These are phyloP conservation scores for Yamadazyma triangularis DNA, from an alignment of 1,139 yeast genomes.

Conservation along the genomic window DNA sequence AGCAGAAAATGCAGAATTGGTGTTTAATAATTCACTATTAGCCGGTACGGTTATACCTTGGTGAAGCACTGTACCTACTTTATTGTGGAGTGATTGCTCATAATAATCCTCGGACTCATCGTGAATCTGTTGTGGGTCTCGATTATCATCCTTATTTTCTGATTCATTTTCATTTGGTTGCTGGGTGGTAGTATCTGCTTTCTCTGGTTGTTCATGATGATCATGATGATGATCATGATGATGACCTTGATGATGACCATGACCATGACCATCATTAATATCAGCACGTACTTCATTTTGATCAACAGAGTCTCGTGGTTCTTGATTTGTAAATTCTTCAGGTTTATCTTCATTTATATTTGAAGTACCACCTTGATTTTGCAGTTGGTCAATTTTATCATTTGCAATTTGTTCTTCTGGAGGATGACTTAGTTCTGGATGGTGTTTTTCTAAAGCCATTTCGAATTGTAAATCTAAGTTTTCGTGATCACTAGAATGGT, in stretches of 20 bases:
- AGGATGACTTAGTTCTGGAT: not conserved
- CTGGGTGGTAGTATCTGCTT: too few relatives aligned
- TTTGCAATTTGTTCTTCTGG: too few relatives aligned
- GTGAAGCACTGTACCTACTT: conserved; percentile 10
- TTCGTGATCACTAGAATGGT: conserved; percentile 2
- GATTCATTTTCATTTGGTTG: not conserved
- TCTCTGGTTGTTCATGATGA: not conserved
- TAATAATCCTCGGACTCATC: too few relatives aligned
- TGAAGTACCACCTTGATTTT: not conserved
- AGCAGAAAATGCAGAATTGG: conserved; percentile 41
- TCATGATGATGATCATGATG: not conserved
- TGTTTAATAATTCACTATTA: conserved; percentile 39
- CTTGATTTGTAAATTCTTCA: not conserved
- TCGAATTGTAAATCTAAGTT: conserved; percentile 10
- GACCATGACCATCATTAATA: not conserved
- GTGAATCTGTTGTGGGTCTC: too few relatives aligned
- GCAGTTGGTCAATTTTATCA: not conserved
- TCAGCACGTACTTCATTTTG: not conserved
- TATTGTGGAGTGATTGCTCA: too few relatives aligned
- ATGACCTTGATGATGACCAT: not conserved
- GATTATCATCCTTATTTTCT: too few relatives aligned
- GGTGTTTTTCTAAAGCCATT: conserved; percentile 8
- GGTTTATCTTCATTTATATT: not conserved
- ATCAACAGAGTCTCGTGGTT: not conserved
- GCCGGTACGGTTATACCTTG: conserved; percentile 32